These are phyloP conservation scores for Globisporangium apiculatum DNA, from an alignment of 352 stramenopile species.

Conservation along the genomic window DNA sequence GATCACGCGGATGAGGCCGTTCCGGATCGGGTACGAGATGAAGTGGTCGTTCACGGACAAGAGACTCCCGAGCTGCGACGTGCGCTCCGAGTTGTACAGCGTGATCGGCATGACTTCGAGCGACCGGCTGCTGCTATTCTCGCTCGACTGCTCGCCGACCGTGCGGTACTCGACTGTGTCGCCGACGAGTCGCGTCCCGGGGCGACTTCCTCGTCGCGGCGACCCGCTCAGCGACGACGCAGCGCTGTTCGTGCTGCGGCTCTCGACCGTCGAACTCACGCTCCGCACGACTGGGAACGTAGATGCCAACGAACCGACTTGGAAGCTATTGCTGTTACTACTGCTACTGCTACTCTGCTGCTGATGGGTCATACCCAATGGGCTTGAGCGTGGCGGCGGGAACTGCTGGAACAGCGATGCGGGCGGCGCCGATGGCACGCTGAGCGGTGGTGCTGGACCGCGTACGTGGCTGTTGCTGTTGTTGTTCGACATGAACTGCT, in stretches of 20 bases:
- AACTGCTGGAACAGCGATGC: constrained; percentile 27
- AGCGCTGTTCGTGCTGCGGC: constrained; percentile 26
- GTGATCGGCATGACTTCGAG: constrained; percentile 84
- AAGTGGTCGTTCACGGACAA: constrained; percentile 81
- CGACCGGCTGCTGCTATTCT: constrained; percentile 27
- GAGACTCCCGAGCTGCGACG: constrained; percentile 61
- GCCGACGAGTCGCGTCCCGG: constrained; percentile 37
- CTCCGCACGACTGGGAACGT: constrained; percentile 24
- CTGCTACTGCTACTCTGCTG: constrained; percentile 4
- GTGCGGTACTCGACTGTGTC: constrained; percentile 49
- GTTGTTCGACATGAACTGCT: constrained; percentile 46
- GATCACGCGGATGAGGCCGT: constrained; percentile 80
- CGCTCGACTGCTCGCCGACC: constrained; percentile 25
- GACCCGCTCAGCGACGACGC: constrained; percentile 33
- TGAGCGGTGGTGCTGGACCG: constrained; percentile 20
- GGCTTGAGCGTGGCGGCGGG: constrained; percentile 13
- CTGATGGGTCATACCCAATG: too few relatives aligned
- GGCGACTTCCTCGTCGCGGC: constrained; percentile 28
- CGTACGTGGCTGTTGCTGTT: constrained; percentile 26
- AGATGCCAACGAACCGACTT: constrained; percentile 2
- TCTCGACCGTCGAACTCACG: constrained; percentile 28
- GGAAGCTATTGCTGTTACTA: not conserved
- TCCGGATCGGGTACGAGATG: constrained; percentile 83
- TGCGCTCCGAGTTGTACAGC: constrained; percentile 73
- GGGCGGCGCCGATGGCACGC: constrained; percentile 17